Base-by-base conservation (phyloP, 2,329 filamentous ascomycete genomes). In the Sarocladiaceae sp. region DNA sequence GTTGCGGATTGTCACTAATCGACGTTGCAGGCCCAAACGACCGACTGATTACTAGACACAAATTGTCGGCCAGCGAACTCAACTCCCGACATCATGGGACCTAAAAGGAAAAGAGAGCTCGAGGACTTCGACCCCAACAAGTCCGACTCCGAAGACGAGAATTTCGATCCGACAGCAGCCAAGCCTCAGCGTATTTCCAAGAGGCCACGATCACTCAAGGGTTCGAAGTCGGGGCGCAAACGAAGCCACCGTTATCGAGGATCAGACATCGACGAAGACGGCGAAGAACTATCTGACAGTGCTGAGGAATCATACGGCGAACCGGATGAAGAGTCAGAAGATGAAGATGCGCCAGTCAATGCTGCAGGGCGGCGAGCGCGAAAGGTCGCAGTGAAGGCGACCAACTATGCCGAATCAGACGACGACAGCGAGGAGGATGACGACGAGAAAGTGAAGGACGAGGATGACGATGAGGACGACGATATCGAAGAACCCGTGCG, bases 71-170 rank as follows among this genome's bases (percentile, higher is more conserved):
- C n/a, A 8, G 40, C 40, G 17, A 28, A 26, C 5, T 15, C 15
- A n/a, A 6, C n/a, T 4, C 10, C 25, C 12, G 15, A 10, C n/a
- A 52, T 11, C 12, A 70, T 70, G 68, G 62, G 60, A 40, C 64
- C 65, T 53, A 84, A 84, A 64, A 72, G 83, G 51, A 86, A 84
- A 73, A 71, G 77, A 56, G 73, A 73, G 53, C 67, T 82, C 52
- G 76, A 82, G 56, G 73, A 75, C 52, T 86, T 86, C 58, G 83
- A 87, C 64, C 81, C 80, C 3, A 86, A 85, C 64, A 79, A 83
- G 62, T 86, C 83, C 49, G 83, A 87, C 58, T 74, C 83, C 2
- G 78, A 83, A 48, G 83, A 87, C 62, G 81, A 83, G 57, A 84
- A 84, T 64, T 87, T 86, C 60, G 78, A 83, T 53, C 82, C 82